Evolutionary conservation across 2,329 filamentous ascomycete species (phyloP).

Genomic region (Fusarium fujikuroi): DNA sequence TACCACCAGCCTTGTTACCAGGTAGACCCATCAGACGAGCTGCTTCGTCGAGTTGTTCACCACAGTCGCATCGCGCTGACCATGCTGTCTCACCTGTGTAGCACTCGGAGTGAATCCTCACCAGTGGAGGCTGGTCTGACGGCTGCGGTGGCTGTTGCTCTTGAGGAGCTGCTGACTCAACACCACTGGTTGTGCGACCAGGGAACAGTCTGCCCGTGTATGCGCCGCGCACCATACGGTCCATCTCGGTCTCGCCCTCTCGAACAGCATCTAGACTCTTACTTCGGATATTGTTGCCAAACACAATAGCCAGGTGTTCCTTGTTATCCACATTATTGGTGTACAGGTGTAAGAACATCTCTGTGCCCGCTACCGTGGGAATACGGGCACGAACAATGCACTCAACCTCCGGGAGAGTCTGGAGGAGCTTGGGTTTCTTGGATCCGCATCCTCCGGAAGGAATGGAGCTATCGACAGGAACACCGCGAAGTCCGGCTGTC

Average conservation of each 20-base stretch:
- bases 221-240: slow-evolving; percentile 92
- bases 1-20: slow-evolving; percentile 73
- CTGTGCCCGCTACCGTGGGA: slow-evolving; percentile 87
- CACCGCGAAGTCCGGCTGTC: slow-evolving; percentile 58
- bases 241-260: slow-evolving; percentile 84
- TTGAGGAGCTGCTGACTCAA: slow-evolving; percentile 52
- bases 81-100: slow-evolving; percentile 99
- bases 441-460: slow-evolving; percentile 68
- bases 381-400: slow-evolving; percentile 96
- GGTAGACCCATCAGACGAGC: slow-evolving; percentile 89
- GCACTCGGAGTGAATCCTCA: slow-evolving; percentile 97
- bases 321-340: slow-evolving; percentile 93
- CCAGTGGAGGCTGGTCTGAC: slow-evolving; percentile 67
- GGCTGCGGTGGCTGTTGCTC: slow-evolving; percentile 19
- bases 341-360: slow-evolving; percentile 98
- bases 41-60: slow-evolving; percentile 96
- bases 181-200: slow-evolving; percentile 79
- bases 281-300: slow-evolving; percentile 85
- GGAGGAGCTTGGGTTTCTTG: slow-evolving; percentile 77
- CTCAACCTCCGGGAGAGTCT: slow-evolving; percentile 83
- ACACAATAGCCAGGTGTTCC: slow-evolving; percentile 97
- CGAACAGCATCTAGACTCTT: slow-evolving; percentile 75
- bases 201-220: slow-evolving; percentile 91
- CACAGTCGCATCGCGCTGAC: slow-evolving; percentile 97
- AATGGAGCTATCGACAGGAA: slow-evolving; percentile 69